Percentiles rank a stretch among this genome's conserved stretches.
Evolutionary conservation across 306 rosid species (phyloP).

Genomic region (Vigna reflexopilosa): DNA sequence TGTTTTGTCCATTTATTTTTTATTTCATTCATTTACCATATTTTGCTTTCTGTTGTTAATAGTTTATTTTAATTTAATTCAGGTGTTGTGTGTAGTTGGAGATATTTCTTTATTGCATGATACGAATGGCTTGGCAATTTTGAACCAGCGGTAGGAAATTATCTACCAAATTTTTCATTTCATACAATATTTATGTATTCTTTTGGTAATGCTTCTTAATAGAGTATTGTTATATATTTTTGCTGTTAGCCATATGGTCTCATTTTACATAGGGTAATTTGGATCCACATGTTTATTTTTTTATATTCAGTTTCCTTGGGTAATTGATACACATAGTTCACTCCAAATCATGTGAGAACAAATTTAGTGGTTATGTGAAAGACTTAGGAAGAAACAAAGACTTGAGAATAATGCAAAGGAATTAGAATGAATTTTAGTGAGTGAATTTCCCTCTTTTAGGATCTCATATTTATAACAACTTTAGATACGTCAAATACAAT

Average conservation of each 20-base stretch:
- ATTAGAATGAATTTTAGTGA: too few relatives aligned
- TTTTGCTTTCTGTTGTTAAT: conserved; percentile 31
- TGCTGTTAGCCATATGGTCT: not conserved
- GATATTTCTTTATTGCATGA: conserved; percentile 95
- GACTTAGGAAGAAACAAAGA: too few relatives aligned
- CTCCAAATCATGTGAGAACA: too few relatives aligned
- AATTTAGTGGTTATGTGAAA: too few relatives aligned
- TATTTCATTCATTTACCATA: not conserved
- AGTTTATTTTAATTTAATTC: conserved; percentile 43
- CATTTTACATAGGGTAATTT: not conserved
- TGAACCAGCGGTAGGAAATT: conserved; percentile 74
- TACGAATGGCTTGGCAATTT: conserved; percentile 86
- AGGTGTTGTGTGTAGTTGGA: conserved; percentile 90
- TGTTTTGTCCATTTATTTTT: conserved; percentile 9
- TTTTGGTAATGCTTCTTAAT: not conserved
- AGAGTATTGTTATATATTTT: not conserved
- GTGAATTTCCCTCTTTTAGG: too few relatives aligned
- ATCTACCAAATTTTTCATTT: conserved; percentile 38
- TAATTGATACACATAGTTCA: not conserved
- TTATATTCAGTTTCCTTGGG: not conserved
- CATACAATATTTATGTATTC: not conserved
- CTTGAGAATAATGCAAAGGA: too few relatives aligned
- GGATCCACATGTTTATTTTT: not conserved
- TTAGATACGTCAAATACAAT: too few relatives aligned
- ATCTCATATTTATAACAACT: too few relatives aligned